Evolutionary conservation across 1,284 basidiomycete species (phyloP).

Genomic region (Malassezia pachydermatis): DNA sequence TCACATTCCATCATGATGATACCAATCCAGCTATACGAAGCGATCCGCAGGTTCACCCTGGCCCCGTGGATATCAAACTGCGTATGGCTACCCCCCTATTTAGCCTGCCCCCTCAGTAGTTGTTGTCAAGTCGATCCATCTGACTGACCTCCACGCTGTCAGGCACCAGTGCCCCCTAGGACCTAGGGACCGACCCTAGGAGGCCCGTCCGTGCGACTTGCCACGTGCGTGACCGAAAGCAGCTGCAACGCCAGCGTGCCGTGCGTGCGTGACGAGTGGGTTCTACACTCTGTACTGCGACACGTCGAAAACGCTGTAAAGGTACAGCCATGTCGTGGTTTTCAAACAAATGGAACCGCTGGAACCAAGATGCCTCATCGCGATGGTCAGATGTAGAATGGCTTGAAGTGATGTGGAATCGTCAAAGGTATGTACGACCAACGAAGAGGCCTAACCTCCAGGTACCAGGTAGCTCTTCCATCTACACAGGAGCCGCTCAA

Average conservation of each 20-base stretch:
- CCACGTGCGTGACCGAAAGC: not conserved
- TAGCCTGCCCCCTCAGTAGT: conserved; percentile 15
- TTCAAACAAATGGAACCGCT: conserved; percentile 42
- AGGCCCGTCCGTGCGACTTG: not conserved
- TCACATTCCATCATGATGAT: not conserved
- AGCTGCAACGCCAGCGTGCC: not conserved
- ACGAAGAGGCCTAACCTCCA: conserved; percentile 3
- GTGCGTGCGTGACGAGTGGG: not conserved
- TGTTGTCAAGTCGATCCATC: no score
- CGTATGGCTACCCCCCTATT: conserved; percentile 13
- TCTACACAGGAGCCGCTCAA: conserved; percentile 21
- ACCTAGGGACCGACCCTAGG: no score
- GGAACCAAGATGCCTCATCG: conserved; percentile 7
- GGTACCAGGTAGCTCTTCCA: conserved; percentile 28
- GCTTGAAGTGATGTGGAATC: conserved; percentile 37
- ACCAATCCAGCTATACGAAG: not conserved
- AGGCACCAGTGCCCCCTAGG: no score
- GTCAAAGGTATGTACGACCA: conserved; percentile 26
- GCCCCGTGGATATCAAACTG: not conserved
- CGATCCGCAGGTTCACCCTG: not conserved
- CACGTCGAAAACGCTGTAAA: no score
- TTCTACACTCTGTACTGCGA: not conserved
- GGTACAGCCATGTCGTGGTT: conserved; percentile 47
- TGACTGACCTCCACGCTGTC: no score
- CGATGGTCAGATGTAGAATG: conserved; percentile 7